Conservation (phyloP, 2,329 filamentous ascomycete genomes). For the Didymosphaeria variabile region DNA sequence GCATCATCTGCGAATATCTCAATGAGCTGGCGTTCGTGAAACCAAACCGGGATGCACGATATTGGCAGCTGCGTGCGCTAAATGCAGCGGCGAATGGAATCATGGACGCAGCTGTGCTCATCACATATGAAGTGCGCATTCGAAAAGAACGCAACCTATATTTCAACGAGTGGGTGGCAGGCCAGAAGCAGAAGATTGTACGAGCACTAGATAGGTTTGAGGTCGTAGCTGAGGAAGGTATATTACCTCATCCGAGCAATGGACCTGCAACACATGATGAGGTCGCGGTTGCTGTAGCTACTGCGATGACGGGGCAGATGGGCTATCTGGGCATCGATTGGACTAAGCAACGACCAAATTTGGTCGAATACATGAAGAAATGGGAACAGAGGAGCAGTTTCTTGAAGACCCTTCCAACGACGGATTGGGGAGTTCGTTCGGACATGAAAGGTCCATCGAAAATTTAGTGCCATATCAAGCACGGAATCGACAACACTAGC, state of each 20-base stretch:
- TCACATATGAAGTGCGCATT: conserved; percentile 39
- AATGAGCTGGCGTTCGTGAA: conserved; percentile 21
- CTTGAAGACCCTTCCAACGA: conserved; percentile 25
- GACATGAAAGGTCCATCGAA: too few species aligned
- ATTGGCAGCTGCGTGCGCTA: conserved; percentile 35
- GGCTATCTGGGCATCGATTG: conserved; percentile 27
- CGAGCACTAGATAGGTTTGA: conserved; percentile 38
- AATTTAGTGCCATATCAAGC: too few species aligned
- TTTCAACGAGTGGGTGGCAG: conserved; percentile 41
- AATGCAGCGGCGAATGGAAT: conserved; percentile 41
- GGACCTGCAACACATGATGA: conserved; percentile 30
- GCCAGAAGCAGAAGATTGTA: conserved; percentile 38
- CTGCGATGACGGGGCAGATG: conserved; percentile 20
- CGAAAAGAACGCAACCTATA: conserved; percentile 31
- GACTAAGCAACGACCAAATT: conserved; percentile 26
- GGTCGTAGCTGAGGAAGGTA: conserved; percentile 22
- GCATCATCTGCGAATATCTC: conserved; percentile 41
- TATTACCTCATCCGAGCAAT: conserved; percentile 21
- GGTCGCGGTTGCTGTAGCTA: conserved; percentile 33
- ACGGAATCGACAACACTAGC: too few species aligned
- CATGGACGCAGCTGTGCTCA: conserved; percentile 40
- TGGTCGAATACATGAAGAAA: conserved; percentile 34
- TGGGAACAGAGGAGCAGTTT: conserved; percentile 36
- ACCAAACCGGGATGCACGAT: conserved; percentile 23
- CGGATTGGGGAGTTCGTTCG: conserved; percentile 25